Percentiles rank a stretch among this genome's conserved stretches.
phyloP scores from a whole-genome alignment of 768 basidiomycete genomes.

The Boletus rubropictus region DNA sequence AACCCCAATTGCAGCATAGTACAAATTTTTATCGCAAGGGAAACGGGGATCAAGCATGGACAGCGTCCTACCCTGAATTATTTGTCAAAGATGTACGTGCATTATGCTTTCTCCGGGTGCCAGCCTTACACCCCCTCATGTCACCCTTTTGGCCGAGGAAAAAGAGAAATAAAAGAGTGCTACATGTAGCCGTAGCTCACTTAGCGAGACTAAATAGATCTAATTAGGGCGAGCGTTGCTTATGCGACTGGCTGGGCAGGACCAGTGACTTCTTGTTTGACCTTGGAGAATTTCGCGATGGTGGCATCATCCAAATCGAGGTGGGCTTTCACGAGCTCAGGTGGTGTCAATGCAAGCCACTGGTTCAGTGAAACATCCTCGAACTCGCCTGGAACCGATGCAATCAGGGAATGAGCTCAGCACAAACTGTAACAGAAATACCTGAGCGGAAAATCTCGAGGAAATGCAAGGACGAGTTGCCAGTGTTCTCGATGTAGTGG shows the following conservation, averaged over 20 bases:
- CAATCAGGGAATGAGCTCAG: neutral
- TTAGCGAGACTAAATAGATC: neutral
- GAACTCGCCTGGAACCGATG: slow-evolving; percentile 33
- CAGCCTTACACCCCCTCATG: neutral
- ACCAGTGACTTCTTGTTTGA: slow-evolving; percentile 47
- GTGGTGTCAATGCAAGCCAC: slow-evolving; percentile 60
- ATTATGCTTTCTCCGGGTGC: neutral
- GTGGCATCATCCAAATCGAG: slow-evolving; percentile 49
- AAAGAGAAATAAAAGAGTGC: neutral
- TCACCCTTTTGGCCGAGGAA: neutral
- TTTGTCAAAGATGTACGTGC: neutral
- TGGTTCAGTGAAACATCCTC: slow-evolving; percentile 55
- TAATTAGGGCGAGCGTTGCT: neutral
- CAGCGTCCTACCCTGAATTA: neutral
- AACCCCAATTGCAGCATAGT: neutral
- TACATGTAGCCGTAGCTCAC: slow-evolving; percentile 13
- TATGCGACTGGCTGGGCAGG: slow-evolving; percentile 4
- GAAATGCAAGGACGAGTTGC: slow-evolving; percentile 50
- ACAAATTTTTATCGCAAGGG: neutral
- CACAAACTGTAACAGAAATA: slow-evolving; percentile 13
- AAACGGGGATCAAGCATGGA: too few relatives aligned
- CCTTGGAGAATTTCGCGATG: slow-evolving; percentile 44
- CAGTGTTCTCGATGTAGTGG: slow-evolving; percentile 66
- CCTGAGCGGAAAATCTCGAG: slow-evolving; percentile 60
- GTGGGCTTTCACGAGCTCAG: slow-evolving; percentile 54